These are phyloP conservation scores for Penicillium riverlandense DNA, from an alignment of 495 filamentous ascomycete genomes.

Conservation along the genomic window DNA sequence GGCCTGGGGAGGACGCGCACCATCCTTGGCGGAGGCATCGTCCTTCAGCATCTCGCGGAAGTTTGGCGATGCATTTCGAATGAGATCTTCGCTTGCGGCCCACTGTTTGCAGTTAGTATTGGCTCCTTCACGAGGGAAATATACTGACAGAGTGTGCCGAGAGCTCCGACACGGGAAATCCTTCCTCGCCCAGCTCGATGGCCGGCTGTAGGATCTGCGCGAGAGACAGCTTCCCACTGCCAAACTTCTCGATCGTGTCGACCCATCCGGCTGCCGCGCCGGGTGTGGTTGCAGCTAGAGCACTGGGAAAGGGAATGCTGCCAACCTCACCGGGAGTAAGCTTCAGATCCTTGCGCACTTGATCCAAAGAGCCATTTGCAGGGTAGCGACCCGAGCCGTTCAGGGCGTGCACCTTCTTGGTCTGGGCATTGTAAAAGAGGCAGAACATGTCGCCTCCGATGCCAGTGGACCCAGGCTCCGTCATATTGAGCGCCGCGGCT, in stretches of 20 bases:
- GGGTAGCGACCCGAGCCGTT: conserved; percentile 89
- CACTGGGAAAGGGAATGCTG: conserved; percentile 66
- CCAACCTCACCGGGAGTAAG: conserved; percentile 53
- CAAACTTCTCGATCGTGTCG: conserved; percentile 85
- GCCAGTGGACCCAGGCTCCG: conserved; percentile 89
- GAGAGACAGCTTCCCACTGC: conserved; percentile 75
- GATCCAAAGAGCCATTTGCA: conserved; percentile 58
- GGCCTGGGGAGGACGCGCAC: conserved; percentile 60
- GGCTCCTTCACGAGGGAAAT: not conserved
- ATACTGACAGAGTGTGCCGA: conserved; percentile 60
- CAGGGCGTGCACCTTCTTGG: conserved; percentile 70
- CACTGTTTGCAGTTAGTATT: conserved; percentile 45
- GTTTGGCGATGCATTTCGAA: conserved; percentile 73
- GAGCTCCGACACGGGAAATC: conserved; percentile 82
- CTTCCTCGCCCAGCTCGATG: conserved; percentile 79
- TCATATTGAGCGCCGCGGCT: conserved; percentile 86
- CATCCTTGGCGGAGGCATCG: conserved; percentile 56
- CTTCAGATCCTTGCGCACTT: conserved; percentile 61
- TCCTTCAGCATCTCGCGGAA: conserved; percentile 75
- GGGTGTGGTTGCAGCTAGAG: conserved; percentile 77
- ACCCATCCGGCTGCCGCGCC: conserved; percentile 93
- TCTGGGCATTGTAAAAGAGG: conserved; percentile 82
- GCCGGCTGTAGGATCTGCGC: conserved; percentile 76
- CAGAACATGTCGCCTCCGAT: conserved; percentile 99
- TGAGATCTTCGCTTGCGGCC: conserved; percentile 48